Conservation (phyloP, 768 basidiomycete genomes). For the Cyathus striatus region DNA sequence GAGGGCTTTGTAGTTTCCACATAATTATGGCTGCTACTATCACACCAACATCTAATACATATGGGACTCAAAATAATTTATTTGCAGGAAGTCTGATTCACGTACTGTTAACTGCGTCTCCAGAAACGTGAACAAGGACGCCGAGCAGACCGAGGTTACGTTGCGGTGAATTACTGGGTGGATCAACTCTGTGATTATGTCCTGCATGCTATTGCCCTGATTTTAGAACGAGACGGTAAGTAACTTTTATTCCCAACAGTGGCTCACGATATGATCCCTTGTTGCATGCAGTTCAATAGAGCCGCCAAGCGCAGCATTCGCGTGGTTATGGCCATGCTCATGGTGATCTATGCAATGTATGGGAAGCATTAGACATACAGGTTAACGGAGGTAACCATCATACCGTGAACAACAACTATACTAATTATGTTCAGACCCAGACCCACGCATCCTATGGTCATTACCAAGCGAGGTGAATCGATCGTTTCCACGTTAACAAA, state of each 20-base stretch:
- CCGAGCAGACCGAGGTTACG: constrained; percentile 42
- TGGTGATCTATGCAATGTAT: constrained; percentile 26
- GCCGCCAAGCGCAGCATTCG: constrained; percentile 9
- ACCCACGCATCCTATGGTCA: constrained; percentile 45
- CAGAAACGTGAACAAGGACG: constrained; percentile 46
- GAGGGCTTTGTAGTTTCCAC: constrained; percentile 38
- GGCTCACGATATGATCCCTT: constrained; percentile 23
- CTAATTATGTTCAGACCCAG: constrained; percentile 43
- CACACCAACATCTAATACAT: constrained; percentile 42
- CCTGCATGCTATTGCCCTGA: constrained; percentile 33
- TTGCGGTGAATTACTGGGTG: constrained; percentile 24
- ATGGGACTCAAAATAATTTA: background rate
- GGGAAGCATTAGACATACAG: background rate
- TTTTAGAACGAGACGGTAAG: background rate
- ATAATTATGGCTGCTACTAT: constrained; percentile 46
- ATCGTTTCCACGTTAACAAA: constrained; percentile 44
- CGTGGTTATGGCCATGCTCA: constrained; percentile 36
- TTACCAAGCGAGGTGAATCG: constrained; percentile 35
- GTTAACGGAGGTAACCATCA: constrained; percentile 1
- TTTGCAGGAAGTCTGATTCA: constrained; percentile 5
- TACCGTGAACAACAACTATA: constrained; percentile 45
- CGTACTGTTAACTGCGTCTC: constrained; percentile 50
- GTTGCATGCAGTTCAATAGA: constrained; percentile 13
- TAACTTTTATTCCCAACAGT: background rate
- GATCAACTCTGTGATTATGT: constrained; percentile 43